Base-by-base conservation (phyloP, 2,329 filamentous ascomycete species). In the Fusarium devonianum region DNA sequence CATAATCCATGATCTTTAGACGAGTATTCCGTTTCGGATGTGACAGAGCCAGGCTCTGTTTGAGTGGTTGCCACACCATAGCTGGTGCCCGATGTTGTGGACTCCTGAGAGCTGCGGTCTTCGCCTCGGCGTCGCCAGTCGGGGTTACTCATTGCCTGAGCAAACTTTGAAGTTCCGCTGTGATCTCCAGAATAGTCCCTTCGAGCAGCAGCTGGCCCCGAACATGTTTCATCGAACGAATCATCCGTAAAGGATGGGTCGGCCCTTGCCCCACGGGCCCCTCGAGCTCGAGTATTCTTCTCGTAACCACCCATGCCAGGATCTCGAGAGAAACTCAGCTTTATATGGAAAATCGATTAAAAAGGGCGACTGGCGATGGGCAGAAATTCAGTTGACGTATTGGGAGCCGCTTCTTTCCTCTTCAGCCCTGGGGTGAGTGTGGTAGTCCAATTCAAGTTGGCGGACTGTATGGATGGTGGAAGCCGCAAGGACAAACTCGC, bases 121-220 rank as follows among this genome's bases (percentile, higher is more conserved):
- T 57, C 53, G 8, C 56, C 49, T 22, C 69, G 68, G 19, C 53
- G 56, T 22, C 70, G 67, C 70, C 70, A 73, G 37, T 73, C 62
- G 11, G 69, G 69, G 19, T 73, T 71, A 17, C 63, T 69, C 65
- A 73, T 66, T 17, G 70, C 70, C 49, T 70, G 65, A 7, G 49
- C 38, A 28, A 67, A 64, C 30, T 64, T 69, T 18, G 60, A 64
- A 17, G 29, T 44, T 6, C 39, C 7, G 9, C 43, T 50, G 5
- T 50, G 34, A 2, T 67, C 67, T 8, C 60, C 64, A 10, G 49
- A 49, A 13, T 52, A 25, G 2, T 64, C 53, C 33, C 40, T 53
- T 8, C 57, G 41, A 9, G 29, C 23, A 16, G 29, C 8, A 26
- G 25, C 18, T 11, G 49, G 35, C 4, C 23, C 32, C 4, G 53